Percentiles rank a stretch among this genome's conserved stretches.
Conservation (phyloP, 371 early-diverging fungal species). For the Mortierella sp. region DNA sequence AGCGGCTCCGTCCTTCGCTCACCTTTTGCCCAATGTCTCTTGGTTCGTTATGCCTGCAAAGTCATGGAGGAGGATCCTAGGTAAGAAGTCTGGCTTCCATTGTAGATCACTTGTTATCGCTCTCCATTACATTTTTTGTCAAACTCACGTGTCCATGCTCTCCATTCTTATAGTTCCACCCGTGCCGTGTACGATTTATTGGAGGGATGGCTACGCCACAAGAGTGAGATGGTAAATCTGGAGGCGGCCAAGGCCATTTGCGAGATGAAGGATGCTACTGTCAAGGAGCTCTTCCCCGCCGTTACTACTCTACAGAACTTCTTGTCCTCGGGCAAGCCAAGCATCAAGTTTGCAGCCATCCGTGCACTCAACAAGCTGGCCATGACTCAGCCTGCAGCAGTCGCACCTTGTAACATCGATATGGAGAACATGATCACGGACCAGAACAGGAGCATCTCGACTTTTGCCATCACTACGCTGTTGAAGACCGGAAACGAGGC, state of each 20-base stretch:
- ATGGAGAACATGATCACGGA: constrained; percentile 98
- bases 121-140: background rate
- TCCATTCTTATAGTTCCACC: constrained; percentile 61
- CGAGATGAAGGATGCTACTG: constrained; percentile 83
- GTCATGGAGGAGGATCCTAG: constrained; percentile 92
- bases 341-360: constrained; percentile 96
- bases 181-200: constrained; percentile 83
- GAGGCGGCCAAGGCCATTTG: constrained; percentile 99
- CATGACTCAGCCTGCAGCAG: constrained; percentile 87
- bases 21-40: constrained; percentile 90
- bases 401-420: constrained; percentile 95
- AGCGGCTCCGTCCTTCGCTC: constrained; percentile 74
- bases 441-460: constrained; percentile 96
- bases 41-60: constrained; percentile 93
- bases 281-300: constrained; percentile 91
- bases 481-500: constrained; percentile 99
- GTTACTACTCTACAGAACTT: constrained; percentile 93
- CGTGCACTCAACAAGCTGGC: constrained; percentile 95
- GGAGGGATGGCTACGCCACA: constrained; percentile 92
- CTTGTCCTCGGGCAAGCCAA: constrained; percentile 91
- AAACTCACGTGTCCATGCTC: too few relatives aligned
- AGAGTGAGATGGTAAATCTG: constrained; percentile 96
- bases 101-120: background rate
- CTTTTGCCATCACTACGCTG: constrained; percentile 98
- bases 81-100: constrained; percentile 47